Evolutionary conservation across 768 basidiomycete genomes (phyloP), one percentile per base, ranked within the genome.

Genomic region (Floccularia luteovirens): DNA sequence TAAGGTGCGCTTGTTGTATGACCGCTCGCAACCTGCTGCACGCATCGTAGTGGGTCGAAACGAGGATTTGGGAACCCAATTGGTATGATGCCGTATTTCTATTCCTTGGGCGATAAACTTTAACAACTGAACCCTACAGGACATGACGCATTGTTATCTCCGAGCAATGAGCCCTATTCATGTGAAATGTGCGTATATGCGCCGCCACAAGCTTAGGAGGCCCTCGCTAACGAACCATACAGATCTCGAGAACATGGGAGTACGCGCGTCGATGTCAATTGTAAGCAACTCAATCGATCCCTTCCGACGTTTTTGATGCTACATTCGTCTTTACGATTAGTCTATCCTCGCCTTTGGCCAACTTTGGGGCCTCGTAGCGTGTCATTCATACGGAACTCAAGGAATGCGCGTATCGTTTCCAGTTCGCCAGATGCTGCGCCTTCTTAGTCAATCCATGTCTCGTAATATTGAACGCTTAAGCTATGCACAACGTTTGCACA

Each of bases 111-210:
- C n/a, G 35, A 17, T 7, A 5, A 16, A n/a, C n/a, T 19, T 31
- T 28, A 20, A 25, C 40, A 16, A 43, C 21, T 28, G 22, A 5
- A 16, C 3, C 34, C 19, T 17, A 1, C 43, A 83, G 73, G 77
- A 90, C 51, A 87, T 90, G 84, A 88, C 87, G 0, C 82, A 90
- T 57, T 84, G 79, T 41, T 86, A 82, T 48, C 63, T 90, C 6
- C 75, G 87, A n/a, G 85, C 86, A 0, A 89, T 91, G 86, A 83
- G 81, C 47, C 88, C 87, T 4, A 87, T 91, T 35, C 87, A 90
- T 52, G 60, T 87, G 44, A 79, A 87, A 61, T 90, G 80, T 82
- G 45, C 22, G 74, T 57, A 5, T 23, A 21, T 36, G 13, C 31
- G 17, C 16, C 16, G 5, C 27, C 19, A 23, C 22, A 12, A 37